Evolutionary conservation across 768 basidiomycete species (phyloP).

Genomic region (Favolaschia claudopus): DNA sequence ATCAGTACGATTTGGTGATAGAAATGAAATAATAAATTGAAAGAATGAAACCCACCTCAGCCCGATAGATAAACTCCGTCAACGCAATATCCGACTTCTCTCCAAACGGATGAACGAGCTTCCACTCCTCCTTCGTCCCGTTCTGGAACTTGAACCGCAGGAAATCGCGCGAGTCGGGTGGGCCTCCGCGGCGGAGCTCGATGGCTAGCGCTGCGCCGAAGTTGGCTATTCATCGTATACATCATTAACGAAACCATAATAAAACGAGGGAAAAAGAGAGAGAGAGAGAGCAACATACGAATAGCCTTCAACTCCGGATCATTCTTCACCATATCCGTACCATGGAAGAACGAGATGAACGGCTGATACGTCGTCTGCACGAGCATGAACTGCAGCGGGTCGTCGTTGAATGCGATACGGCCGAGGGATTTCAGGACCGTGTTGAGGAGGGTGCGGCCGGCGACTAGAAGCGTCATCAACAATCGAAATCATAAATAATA

Average conservation of each 20-base stretch:
- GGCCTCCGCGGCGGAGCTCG: slow-evolving; percentile 78
- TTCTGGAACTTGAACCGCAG: slow-evolving; percentile 88
- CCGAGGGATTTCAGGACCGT: slow-evolving; percentile 76
- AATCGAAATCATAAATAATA: neutral
- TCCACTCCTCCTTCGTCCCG: slow-evolving; percentile 68
- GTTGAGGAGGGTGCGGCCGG: slow-evolving; percentile 80
- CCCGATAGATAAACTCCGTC: slow-evolving; percentile 85
- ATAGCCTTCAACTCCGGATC: slow-evolving; percentile 68
- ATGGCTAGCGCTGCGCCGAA: slow-evolving; percentile 78
- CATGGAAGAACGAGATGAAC: slow-evolving; percentile 88
- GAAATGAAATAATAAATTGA: neutral
- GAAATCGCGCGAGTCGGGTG: slow-evolving; percentile 82
- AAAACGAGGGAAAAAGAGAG: neutral
- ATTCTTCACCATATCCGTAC: slow-evolving; percentile 66
- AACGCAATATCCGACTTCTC: slow-evolving; percentile 80
- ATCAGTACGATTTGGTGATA: neutral
- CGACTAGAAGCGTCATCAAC: slow-evolving; percentile 55
- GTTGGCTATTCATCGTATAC: slow-evolving; percentile 59
- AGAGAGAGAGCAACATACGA: slow-evolving; percentile 54
- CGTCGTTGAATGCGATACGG: slow-evolving; percentile 79
- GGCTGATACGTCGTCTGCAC: slow-evolving; percentile 89
- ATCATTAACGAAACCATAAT: no score
- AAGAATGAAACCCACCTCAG: slow-evolving; percentile 62
- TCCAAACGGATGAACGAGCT: slow-evolving; percentile 76
- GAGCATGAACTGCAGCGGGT: slow-evolving; percentile 81